Evolutionary conservation across 1,139 yeast species (phyloP).

Genomic region (Citeromyces siamensis): DNA sequence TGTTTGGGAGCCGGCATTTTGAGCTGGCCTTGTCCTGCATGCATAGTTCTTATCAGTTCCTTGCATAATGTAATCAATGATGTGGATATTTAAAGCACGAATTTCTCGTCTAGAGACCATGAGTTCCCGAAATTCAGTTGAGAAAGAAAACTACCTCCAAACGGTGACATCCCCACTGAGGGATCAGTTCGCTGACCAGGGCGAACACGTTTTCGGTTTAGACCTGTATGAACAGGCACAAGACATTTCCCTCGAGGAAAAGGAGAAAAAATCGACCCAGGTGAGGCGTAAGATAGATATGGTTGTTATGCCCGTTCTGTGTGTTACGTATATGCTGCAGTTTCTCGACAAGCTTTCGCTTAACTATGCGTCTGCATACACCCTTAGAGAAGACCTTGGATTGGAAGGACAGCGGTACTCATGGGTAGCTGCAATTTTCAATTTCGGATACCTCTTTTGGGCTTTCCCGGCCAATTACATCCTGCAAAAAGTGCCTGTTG

Average conservation of each 20-base stretch:
- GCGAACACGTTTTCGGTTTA: slow-evolving; percentile 13
- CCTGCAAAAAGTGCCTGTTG: slow-evolving; percentile 13
- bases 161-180: neutral
- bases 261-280: slow-evolving; percentile 12
- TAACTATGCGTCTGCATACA: slow-evolving; percentile 34
- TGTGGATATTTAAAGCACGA: too few relatives aligned
- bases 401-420: slow-evolving; percentile 10
- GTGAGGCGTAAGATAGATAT: slow-evolving; percentile 27
- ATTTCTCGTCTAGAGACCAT: too few relatives aligned
- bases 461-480: slow-evolving; percentile 11
- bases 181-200: neutral
- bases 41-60: neutral
- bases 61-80: neutral
- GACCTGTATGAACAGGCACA: slow-evolving; percentile 22
- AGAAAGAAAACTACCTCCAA: neutral
- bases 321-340: slow-evolving; percentile 34
- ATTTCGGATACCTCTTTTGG: slow-evolving; percentile 11
- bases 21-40: too few relatives aligned
- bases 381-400: slow-evolving; percentile 19
- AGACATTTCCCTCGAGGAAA: slow-evolving; percentile 19
- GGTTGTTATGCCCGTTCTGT: slow-evolving; percentile 29
- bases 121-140: neutral
- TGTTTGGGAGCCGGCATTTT: too few relatives aligned
- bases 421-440: slow-evolving; percentile 30
- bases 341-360: slow-evolving; percentile 36